Conservation (phyloP, 805 yeast species). For the Schizosaccharomyces osmophilus region DNA sequence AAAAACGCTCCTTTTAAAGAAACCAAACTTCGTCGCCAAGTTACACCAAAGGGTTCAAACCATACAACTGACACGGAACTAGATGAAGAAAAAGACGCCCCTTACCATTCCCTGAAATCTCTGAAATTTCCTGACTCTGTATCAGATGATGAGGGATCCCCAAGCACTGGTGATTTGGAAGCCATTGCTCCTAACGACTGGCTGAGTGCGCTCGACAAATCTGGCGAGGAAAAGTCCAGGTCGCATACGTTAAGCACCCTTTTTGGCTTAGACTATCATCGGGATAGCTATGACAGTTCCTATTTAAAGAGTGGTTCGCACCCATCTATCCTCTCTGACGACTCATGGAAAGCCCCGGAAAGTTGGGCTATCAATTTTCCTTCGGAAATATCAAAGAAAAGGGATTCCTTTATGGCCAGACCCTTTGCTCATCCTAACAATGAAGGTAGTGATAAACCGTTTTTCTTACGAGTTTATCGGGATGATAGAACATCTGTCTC, state of each 20-base stretch:
- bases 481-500: conserved; percentile 73
- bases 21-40: too few relatives aligned
- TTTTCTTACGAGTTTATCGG: conserved; percentile 40
- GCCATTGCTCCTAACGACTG: neutral
- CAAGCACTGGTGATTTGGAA: neutral
- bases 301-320: neutral
- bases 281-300: neutral
- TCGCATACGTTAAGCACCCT: neutral
- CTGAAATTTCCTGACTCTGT: too few relatives aligned
- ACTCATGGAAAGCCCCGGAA: conserved; percentile 1
- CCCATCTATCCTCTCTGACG: neutral
- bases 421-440: neutral
- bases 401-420: neutral
- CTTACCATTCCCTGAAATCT: too few relatives aligned
- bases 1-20: too few relatives aligned
- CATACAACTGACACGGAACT: too few relatives aligned
- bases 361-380: conserved; percentile 1
- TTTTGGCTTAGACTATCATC: neutral
- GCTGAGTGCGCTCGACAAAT: neutral
- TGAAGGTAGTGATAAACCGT: neutral
- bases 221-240: neutral
- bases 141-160: neutral
- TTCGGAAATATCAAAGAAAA: conserved; percentile 1
- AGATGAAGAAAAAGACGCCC: too few relatives aligned
- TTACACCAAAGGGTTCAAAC: too few relatives aligned